phyloP scores from a whole-genome alignment of 116 monocot species.

The Phalaenopsis hybrid region DNA sequence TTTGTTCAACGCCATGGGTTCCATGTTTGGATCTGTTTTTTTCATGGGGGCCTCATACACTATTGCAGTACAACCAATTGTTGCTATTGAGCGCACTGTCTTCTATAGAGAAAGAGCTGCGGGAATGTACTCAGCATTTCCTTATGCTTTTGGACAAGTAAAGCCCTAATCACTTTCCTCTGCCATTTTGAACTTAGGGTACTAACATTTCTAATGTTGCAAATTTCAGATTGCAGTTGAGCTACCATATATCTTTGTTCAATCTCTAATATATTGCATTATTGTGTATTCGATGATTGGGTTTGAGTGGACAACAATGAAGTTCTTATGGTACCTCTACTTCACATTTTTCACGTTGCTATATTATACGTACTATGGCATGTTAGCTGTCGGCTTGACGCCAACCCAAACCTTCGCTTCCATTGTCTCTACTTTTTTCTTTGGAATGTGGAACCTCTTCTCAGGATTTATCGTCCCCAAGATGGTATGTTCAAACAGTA shows the following conservation, averaged over 20 bases:
- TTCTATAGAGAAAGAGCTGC: constrained; percentile 26
- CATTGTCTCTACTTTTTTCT: constrained; percentile 14
- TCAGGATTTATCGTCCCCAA: constrained; percentile 14
- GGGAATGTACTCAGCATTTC: constrained; percentile 26
- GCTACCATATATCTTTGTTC: constrained; percentile 21
- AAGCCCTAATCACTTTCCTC: not conserved
- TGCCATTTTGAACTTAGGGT: no score
- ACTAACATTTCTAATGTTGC: not conserved
- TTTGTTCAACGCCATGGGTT: constrained; percentile 34
- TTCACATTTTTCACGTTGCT: constrained; percentile 22
- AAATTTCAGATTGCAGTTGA: constrained; percentile 24
- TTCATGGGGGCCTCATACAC: constrained; percentile 25
- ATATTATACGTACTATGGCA: constrained; percentile 24
- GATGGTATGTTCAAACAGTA: not conserved
- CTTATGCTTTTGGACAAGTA: constrained; percentile 46
- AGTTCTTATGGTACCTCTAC: constrained; percentile 32
- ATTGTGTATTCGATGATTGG: constrained; percentile 17
- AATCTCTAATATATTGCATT: constrained; percentile 14
- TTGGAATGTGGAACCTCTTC: constrained; percentile 19
- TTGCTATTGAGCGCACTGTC: constrained; percentile 28
- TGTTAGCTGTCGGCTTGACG: constrained; percentile 19
- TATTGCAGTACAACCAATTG: constrained; percentile 20
- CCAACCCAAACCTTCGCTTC: constrained; percentile 6
- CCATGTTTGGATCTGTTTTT: constrained; percentile 27
- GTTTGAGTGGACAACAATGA: constrained; percentile 23